Conservation (phyloP, 805 yeast species). For the Cyberlindnera bimundalis region DNA sequence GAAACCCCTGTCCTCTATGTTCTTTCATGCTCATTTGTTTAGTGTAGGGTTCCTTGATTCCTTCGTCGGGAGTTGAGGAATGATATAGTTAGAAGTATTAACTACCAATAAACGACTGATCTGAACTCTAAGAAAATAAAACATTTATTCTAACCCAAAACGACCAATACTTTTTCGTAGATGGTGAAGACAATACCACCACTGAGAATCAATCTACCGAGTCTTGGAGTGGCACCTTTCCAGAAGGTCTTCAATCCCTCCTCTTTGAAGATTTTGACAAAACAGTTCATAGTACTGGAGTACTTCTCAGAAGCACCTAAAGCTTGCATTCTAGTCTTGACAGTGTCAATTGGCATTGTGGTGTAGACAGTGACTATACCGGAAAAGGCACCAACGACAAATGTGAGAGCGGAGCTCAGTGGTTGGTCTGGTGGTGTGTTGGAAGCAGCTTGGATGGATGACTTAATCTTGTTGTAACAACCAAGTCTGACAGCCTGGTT, state of each 20-base stretch:
- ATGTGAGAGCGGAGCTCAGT: slow-evolving; percentile 73
- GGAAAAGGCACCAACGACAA: slow-evolving; percentile 85
- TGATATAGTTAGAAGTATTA: no score
- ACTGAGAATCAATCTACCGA: slow-evolving; percentile 86
- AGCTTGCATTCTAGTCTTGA: slow-evolving; percentile 96
- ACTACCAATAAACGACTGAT: no score
- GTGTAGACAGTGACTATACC: slow-evolving; percentile 87
- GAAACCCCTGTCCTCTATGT: no score
- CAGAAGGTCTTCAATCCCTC: slow-evolving; percentile 92
- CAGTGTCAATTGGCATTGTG: slow-evolving; percentile 95
- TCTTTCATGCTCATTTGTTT: no score
- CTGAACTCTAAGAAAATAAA: not conserved
- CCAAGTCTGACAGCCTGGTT: slow-evolving; percentile 94
- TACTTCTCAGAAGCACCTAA: slow-evolving; percentile 72
- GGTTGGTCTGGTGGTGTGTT: slow-evolving; percentile 69
- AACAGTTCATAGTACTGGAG: slow-evolving; percentile 76
- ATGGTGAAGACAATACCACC: slow-evolving; percentile 98
- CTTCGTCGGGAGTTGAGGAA: no score
- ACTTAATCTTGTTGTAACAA: slow-evolving; percentile 84
- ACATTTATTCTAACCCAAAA: slow-evolving; percentile 21
- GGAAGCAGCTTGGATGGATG: slow-evolving; percentile 66
- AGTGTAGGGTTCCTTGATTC: no score
- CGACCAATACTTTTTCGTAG: slow-evolving; percentile 78
- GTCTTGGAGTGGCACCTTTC: slow-evolving; percentile 97
- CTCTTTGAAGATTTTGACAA: slow-evolving; percentile 69